phyloP scores from a whole-genome alignment of 768 basidiomycete species.

The Phylloporus sp. region DNA sequence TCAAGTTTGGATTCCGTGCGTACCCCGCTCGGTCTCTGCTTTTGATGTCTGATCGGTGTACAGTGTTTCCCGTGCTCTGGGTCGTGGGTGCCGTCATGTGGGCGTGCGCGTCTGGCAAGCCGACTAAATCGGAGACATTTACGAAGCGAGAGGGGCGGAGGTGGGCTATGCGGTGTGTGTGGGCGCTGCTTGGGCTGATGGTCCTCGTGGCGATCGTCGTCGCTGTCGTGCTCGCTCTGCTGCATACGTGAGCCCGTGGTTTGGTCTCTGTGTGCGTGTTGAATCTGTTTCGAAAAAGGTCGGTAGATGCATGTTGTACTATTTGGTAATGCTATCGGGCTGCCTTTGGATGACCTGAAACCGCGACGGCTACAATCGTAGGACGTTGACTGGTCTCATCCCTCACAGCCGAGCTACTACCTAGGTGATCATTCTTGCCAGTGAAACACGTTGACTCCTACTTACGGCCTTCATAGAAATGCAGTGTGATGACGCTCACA shows the following conservation, averaged over 20 bases:
- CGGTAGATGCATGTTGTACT: too few relatives aligned
- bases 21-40: conserved; percentile 4
- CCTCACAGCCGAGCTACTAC: too few relatives aligned
- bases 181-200: conserved; percentile 2
- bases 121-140: conserved; percentile 37
- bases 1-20: conserved; percentile 50
- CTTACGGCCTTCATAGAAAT: background rate
- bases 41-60: background rate
- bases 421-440: too few relatives aligned
- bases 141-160: conserved; percentile 27
- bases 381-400: too few relatives aligned
- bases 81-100: conserved; percentile 39
- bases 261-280: background rate
- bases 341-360: too few relatives aligned
- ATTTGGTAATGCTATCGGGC: background rate
- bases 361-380: too few relatives aligned
- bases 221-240: background rate
- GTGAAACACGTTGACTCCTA: too few relatives aligned
- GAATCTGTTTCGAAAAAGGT: too few relatives aligned
- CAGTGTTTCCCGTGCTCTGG: conserved; percentile 52
- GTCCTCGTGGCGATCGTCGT: background rate
- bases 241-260: background rate
- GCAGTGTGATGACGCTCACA: background rate
- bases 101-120: conserved; percentile 32
- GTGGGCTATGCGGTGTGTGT: conserved; percentile 39